Conservation (phyloP, 2,329 filamentous ascomycete genomes). For the Macroventuria anomochaeta region DNA sequence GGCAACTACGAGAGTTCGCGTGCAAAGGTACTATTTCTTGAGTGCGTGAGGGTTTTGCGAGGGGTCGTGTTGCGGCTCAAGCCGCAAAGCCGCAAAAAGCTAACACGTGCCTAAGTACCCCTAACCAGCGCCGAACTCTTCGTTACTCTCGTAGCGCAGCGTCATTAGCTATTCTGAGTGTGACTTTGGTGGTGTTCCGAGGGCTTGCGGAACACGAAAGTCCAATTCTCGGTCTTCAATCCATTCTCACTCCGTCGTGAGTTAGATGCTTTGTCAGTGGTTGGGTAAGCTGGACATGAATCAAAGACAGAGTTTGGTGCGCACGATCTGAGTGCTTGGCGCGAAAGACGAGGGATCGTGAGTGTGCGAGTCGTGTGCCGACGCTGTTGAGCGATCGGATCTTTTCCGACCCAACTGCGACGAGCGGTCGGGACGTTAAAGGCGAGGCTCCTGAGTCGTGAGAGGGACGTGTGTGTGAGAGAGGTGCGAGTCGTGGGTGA, state of each 20-base stretch:
- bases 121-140: slow-evolving; percentile 6
- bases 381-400: slow-evolving; percentile 8
- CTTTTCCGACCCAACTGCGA: slow-evolving; percentile 1
- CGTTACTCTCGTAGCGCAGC: neutral
- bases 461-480: neutral
- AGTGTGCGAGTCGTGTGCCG: neutral
- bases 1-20: slow-evolving; percentile 1
- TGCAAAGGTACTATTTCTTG: neutral
- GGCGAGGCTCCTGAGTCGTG: slow-evolving; percentile 2
- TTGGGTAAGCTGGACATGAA: neutral
- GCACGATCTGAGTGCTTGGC: neutral
- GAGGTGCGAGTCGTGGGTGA: slow-evolving; percentile 1
- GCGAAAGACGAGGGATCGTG: neutral
- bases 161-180: no score
- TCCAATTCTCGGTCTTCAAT: neutral
- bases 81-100: neutral
- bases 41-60: neutral
- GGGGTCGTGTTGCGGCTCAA: slow-evolving; percentile 8
- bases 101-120: neutral
- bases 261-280: neutral
- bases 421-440: slow-evolving; percentile 14
- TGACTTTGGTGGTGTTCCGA: neutral
- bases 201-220: neutral
- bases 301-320: neutral
- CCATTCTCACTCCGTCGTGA: no score